Base-by-base conservation (phyloP, 257 asterid species). In the Solanum virginianum region DNA sequence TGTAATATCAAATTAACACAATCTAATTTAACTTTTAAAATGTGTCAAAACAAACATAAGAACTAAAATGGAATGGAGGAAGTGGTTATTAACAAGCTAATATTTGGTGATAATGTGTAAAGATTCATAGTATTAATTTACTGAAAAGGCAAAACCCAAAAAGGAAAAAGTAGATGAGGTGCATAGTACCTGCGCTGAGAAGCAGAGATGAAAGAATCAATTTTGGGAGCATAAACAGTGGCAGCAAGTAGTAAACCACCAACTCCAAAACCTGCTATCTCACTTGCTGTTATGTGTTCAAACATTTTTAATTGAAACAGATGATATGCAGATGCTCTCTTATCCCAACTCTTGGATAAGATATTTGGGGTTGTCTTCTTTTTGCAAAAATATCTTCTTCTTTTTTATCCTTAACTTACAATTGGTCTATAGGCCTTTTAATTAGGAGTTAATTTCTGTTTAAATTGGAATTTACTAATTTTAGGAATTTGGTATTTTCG, bases 261-360 rank as follows among this genome's bases (percentile, higher is more conserved):
- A 1, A 96, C 99, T 8, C 93, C 90, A 82, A 95, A 95, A 14
- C 99, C 99, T 12, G 98, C 99, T 41, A 95, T 84, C 87, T 96
- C 99, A 68, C 88, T 95, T 72, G 94, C 92, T 62, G 98, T 96
- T 24, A 95, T 91, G 93, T 95, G 93, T 80, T 94, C 99, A 29
- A 96, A 92, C 99, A 95, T 36, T n/a, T 29, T 29, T 29, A 29
- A 29, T 29, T 29, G 36, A 29, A 29, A 29, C 2, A 29, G 36
- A 29, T 29, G 36, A 29, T 29, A 3, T 29, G n/a, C n/a, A n/a
- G n/a, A n/a, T 18, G 12, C n/a, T 24, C 62, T 26, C 47, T 47
- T 74, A 74, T 74, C 60, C 14, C 81, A 5, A 22, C 22, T 1
- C 6, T n/a, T 14, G 84, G 84, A 82, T 62, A 82, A 82, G 77